Evolutionary conservation across 1,284 basidiomycete genomes (phyloP), one percentile per base, ranked within the genome.

Genomic region (Stereum hirsutum): DNA sequence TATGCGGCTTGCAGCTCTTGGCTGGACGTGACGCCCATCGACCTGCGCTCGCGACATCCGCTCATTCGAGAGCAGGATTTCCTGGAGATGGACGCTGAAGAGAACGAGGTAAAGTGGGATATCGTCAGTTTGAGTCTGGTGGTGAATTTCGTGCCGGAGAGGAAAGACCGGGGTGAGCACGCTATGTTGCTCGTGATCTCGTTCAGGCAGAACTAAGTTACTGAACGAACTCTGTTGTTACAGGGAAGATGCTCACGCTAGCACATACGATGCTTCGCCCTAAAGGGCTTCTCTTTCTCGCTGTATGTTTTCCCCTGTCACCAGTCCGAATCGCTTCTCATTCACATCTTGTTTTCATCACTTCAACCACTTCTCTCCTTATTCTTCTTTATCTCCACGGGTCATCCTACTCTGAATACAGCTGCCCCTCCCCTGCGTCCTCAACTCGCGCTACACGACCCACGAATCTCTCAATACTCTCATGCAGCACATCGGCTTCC

Each of bases 81-180:
- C 52, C 59, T 93, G 37, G 57, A 71, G 19, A 67, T 88, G 62
- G 68, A 78, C 47, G 56, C 61, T 45, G 57, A 54, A 1, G 60
- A 70, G 44, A 64, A 81, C 50, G 55, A 59, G 1, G 64, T 60
- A 43, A 68, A 66, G 51, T 93, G 89, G 80, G 83, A 89, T 53
- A 54, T 81, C 17, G 73, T 93, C 46, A 90, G 87, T 57, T 73
- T 91, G 24, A 91, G 88, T 54, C 64, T 94, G 24, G 90, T 94
- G 4, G 60, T 94, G 3, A 94, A 94, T 55, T 94, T 92, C 57
- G 87, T 90, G 0, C 81, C 86, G n/a, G 74, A 80, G 25, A 65
- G 83, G 0, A 64, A 65, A 42, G 78, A 89, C 44, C 64, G 90
- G 78, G 90, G 89, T 88, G 48, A 43, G 66, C 21, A 30, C 25